phyloP scores from a whole-genome alignment of 805 yeast genomes.

The Myxozyma melibiosi region DNA sequence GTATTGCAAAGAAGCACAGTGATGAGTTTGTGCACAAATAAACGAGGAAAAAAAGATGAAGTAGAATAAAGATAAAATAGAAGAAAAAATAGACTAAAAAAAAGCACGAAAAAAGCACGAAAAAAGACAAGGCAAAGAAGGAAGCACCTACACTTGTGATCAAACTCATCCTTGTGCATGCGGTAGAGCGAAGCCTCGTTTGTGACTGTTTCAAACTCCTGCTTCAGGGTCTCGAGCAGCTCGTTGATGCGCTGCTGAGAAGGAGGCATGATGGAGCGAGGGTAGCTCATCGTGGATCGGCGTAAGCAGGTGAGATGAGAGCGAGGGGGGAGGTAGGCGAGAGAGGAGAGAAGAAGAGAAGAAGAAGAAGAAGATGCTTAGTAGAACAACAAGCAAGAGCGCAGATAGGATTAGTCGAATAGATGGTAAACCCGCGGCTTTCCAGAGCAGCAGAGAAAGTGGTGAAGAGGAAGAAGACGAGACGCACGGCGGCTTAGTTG shows the following conservation, averaged over 20 bases:
- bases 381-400: background rate
- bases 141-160: conserved; percentile 57
- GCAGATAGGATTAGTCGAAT: no score
- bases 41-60: background rate
- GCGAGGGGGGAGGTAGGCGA: background rate
- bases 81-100: conserved; percentile 3
- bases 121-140: background rate
- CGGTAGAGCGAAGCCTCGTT: conserved; percentile 84
- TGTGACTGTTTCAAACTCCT: conserved; percentile 82
- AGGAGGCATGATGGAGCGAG: conserved; percentile 39
- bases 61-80: background rate
- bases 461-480: background rate
- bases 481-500: background rate
- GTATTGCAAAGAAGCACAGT: no score
- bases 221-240: conserved; percentile 85
- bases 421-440: no score
- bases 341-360: background rate
- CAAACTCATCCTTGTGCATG: conserved; percentile 90
- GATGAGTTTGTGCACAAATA: background rate
- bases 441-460: background rate
- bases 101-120: background rate
- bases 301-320: background rate
- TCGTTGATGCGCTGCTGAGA: conserved; percentile 58
- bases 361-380: background rate
- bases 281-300: conserved; percentile 36